phyloP scores from a whole-genome alignment of 768 basidiomycete species.

The Rhizopogon vinicolor region DNA sequence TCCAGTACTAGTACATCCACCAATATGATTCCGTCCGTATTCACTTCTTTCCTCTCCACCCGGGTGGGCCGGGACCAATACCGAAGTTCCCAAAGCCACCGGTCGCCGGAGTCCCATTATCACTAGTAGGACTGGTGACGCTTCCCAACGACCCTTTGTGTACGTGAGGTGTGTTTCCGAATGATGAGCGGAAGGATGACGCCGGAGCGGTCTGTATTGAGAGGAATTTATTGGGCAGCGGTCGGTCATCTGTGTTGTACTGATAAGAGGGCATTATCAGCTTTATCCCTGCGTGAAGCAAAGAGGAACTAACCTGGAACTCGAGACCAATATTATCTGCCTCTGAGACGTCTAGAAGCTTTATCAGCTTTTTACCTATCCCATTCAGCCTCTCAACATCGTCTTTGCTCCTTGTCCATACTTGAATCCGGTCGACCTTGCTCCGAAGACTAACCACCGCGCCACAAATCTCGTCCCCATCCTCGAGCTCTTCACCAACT shows the following conservation, averaged over 20 bases:
- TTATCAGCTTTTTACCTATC: slow-evolving; percentile 80
- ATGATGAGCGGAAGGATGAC: slow-evolving; percentile 64
- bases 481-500: slow-evolving; percentile 73
- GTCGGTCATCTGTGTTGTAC: slow-evolving; percentile 88
- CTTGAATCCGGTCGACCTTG: slow-evolving; percentile 86
- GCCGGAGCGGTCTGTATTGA: slow-evolving; percentile 68
- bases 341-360: slow-evolving; percentile 79
- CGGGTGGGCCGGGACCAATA: slow-evolving; percentile 33
- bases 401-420: slow-evolving; percentile 86
- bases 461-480: slow-evolving; percentile 72
- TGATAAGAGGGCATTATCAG: slow-evolving; percentile 19
- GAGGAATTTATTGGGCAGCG: slow-evolving; percentile 76
- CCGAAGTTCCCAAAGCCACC: slow-evolving; percentile 48
- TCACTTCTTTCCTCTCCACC: slow-evolving; percentile 23
- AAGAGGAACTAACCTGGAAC: slow-evolving; percentile 63
- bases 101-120: slow-evolving; percentile 15
- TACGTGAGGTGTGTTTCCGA: slow-evolving; percentile 35
- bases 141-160: slow-evolving; percentile 18
- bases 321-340: slow-evolving; percentile 82
- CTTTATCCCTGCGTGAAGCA: background rate
- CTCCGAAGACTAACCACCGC: slow-evolving; percentile 84
- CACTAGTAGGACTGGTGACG: slow-evolving; percentile 17
- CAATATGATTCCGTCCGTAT: slow-evolving; percentile 2
- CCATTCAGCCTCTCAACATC: slow-evolving; percentile 82
- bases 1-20: background rate